Evolutionary conservation across 306 rosid genomes (phyloP).

Genomic region (Cucumis cinereus): DNA sequence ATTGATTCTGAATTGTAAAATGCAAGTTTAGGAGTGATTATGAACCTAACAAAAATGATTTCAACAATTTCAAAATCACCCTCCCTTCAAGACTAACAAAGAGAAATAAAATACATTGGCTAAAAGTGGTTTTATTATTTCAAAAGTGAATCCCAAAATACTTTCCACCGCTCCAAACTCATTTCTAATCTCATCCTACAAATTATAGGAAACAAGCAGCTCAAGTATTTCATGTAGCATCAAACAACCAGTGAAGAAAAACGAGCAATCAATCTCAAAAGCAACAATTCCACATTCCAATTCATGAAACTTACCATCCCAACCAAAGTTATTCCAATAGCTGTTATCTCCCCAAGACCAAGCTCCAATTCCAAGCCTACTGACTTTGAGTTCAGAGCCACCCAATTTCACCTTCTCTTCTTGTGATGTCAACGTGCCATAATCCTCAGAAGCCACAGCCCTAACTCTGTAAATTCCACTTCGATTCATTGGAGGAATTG

Average conservation of each 20-base stretch:
- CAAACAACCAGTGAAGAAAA: not conserved
- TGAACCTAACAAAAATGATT: too few species aligned
- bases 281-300: not conserved
- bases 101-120: not conserved
- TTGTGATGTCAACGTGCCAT: not conserved
- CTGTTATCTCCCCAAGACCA: conserved; percentile 95
- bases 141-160: not conserved
- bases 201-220: not conserved
- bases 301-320: conserved; percentile 26
- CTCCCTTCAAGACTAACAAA: not conserved
- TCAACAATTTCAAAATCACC: too few species aligned
- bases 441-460: not conserved
- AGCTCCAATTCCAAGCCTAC: conserved; percentile 72
- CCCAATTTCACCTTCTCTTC: conserved; percentile 60
- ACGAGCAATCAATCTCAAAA: not conserved
- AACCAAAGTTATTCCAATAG: conserved; percentile 59
- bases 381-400: conserved; percentile 62
- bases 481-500: not conserved
- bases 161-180: not conserved
- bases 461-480: not conserved
- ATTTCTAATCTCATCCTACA: not conserved
- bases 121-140: not conserved
- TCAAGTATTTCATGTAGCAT: not conserved
- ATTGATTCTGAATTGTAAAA: too few species aligned
- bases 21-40: too few species aligned